Base-by-base conservation (phyloP, 1,284 basidiomycete species). In the Crepidotus sp. region DNA sequence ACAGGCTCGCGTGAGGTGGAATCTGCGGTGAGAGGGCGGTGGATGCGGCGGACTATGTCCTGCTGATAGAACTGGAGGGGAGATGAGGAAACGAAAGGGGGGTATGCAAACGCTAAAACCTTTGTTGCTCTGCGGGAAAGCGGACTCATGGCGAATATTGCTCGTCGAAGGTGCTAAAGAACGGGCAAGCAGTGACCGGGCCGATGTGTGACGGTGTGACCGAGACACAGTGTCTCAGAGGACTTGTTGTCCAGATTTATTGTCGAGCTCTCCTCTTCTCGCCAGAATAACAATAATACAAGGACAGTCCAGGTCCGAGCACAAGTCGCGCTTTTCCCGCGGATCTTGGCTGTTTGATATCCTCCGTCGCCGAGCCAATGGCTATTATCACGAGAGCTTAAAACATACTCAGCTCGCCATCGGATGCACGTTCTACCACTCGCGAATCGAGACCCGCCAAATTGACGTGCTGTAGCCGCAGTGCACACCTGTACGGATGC, bases 21-120 rank as follows among this genome's bases (percentile, higher is more conserved):
- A 55, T 67, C 66, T 9, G 58, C 39, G 40, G 65, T 59, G 4
- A 9, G 3, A 9, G 72, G 65, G 31, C 69, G 57, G 32, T 65
- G 63, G 39, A 68, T 64, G 46, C 70, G 67, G 55, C 70, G 71
- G 5, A 86, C 82, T 46, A 83, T 76, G 62, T 86, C 83, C 60
- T 86, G 82, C 50, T 80, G 79, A 61, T 83, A 87, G 54, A 87
- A 77, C 83, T 87, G 49, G 8, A 19, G 7, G 34, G 39, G 6
- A 22, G n/a, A 26, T 49, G 17, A 33, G 25, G 1, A 15, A 11
- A 24, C 26, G 26, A 42, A 30, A 0, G 19, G 40, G 13, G 15
- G 37, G 17, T 5, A 24, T 14, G 13, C 32, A 14, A 35, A 17
- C 4, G n/a, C 25, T n/a, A 3, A 27, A n/a, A 61, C 60, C 57